Evolutionary conservation across 192 early-diverging fungal genomes (phyloP).

Genomic region (Coemansia umbellata): DNA sequence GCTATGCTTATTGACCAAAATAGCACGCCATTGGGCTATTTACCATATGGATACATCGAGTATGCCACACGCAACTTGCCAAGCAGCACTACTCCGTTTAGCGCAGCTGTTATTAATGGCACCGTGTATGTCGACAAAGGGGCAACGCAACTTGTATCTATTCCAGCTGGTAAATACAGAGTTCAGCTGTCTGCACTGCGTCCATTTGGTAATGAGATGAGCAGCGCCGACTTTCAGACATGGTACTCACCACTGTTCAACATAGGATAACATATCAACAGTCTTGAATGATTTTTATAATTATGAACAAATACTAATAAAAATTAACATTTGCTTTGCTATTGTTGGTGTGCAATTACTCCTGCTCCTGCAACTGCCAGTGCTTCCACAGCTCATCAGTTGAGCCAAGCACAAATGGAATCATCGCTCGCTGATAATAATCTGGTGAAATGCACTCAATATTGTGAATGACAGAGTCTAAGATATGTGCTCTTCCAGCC

Average conservation of each 20-base stretch:
- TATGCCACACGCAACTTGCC: constrained; percentile 10
- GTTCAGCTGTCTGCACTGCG: constrained; percentile 19
- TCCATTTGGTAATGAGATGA: constrained; percentile 29
- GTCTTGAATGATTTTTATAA: too few relatives aligned
- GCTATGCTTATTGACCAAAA: constrained; percentile 7
- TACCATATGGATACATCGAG: constrained; percentile 32
- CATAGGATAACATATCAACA: constrained; percentile 3
- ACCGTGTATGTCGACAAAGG: constrained; percentile 16
- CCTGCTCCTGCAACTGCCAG: constrained; percentile 10
- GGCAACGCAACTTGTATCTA: not conserved
- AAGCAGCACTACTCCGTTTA: not conserved
- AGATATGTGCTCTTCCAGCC: constrained; percentile 64
- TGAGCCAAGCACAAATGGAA: constrained; percentile 60
- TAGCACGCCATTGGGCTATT: constrained; percentile 14
- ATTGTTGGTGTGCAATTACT: not conserved
- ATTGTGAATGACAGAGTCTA: constrained; percentile 68
- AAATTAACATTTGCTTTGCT: not conserved
- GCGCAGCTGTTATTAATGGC: not conserved
- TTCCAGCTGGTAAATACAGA: constrained; percentile 34
- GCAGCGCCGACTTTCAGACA: constrained; percentile 26
- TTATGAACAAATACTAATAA: not conserved
- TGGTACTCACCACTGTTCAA: constrained; percentile 33
- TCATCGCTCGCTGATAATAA: constrained; percentile 62
- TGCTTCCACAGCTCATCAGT: constrained; percentile 37
- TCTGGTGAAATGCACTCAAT: constrained; percentile 56